Base-by-base conservation (phyloP, 2,329 filamentous ascomycete species). In the Penicillium digitatum region DNA sequence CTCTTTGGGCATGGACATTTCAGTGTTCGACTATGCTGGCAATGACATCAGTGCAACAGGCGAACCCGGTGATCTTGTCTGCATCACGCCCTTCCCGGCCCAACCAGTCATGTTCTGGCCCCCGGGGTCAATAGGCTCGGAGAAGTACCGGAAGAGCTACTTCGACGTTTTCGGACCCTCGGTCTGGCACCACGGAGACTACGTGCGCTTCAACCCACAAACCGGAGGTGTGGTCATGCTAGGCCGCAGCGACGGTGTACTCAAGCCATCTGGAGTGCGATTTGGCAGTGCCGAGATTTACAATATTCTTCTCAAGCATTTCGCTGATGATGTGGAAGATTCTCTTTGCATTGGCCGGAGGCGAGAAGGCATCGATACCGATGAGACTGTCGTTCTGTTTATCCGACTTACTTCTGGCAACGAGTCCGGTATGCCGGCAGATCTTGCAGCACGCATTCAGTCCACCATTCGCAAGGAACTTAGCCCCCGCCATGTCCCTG, bases 231-330 rank as follows among this genome's bases (percentile, higher is more conserved):
- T 97, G 10, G 81, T 90, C 62, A 97, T 97, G 93, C 82, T 97
- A 0, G 93, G 94, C 3, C 83, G 93, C 26, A 94, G 88, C 48
- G 93, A 99, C 66, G 94, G 94, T 4, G 89, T 97, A 6, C 77
- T 99, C 14, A 99, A 99, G 70, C 94, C 94, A 0, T 84, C 87
- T 0, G 94, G 94, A 2, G 90, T 99, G 18, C 81, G 93, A 0
- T 97, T 99, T 68, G 93, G 93, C 5, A 91, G 87, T 31, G 91
- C 93, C 0, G 94, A 99, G 77, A 96, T 99, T 20, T 97, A 97
- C 74, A 96, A 96, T 69, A 81, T 96, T n/a, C 77, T 97, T 27
- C 83, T 94, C 1, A 85, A 89, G 62, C 88, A 91, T 73, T 96
- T 96, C 65, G 82, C 86, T 0, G 76, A 81, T 11, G 83, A 93